A percentile compares a stretch with the other conserved stretches of the same genome.
Conservation (phyloP, 176 grass and related monocot genomes). For the Musa beccarii region DNA sequence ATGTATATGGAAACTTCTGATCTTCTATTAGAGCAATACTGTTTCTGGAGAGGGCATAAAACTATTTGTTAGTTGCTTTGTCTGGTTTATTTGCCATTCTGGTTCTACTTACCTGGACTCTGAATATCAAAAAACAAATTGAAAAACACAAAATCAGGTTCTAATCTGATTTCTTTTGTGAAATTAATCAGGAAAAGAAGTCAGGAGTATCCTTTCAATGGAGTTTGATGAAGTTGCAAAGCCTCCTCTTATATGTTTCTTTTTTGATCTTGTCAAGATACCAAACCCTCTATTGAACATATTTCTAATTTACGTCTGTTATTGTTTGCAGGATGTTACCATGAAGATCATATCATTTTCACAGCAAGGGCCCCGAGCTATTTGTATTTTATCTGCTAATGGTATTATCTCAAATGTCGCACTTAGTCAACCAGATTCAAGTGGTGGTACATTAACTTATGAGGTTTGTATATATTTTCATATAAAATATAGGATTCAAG, state of each 20-base stretch:
- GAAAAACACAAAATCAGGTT: neutral
- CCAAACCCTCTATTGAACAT: neutral
- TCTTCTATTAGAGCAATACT: neutral
- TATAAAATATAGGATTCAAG: neutral
- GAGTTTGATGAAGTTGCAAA: neutral
- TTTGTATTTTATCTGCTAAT: constrained; percentile 83
- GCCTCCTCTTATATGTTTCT: neutral
- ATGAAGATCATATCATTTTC: constrained; percentile 91
- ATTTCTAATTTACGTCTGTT: neutral
- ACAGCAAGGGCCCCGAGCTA: constrained; percentile 72
- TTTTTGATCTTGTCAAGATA: neutral
- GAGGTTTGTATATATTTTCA: constrained; percentile 36
- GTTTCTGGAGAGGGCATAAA: neutral
- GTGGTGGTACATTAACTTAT: constrained; percentile 87
- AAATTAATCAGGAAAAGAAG: neutral
- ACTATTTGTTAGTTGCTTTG: neutral
- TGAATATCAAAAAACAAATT: neutral
- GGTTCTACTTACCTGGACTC: neutral
- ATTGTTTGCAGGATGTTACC: constrained; percentile 50
- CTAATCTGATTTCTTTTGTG: no score
- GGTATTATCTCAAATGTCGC: constrained; percentile 81
- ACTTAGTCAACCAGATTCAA: constrained; percentile 81
- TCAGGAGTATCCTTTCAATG: neutral
- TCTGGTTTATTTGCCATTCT: neutral
- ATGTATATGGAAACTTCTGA: neutral